A percentile compares a stretch with the other conserved stretches of the same genome.
Evolutionary conservation across 1,284 basidiomycete species (phyloP).

Genomic region (Athelia sp.): DNA sequence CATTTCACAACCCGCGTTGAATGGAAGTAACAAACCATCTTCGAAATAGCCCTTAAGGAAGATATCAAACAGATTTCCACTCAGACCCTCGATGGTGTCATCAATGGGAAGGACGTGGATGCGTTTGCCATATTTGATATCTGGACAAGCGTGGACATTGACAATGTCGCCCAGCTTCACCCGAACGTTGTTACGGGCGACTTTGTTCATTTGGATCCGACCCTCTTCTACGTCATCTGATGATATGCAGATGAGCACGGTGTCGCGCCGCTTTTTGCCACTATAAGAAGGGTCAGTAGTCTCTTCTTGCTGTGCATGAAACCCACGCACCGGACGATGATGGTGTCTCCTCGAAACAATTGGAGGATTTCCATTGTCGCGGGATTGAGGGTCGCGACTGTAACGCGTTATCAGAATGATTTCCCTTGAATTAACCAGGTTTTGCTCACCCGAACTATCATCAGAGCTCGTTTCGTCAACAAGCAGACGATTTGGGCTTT

Average conservation of each 20-base stretch:
- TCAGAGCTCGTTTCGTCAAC: slow-evolving; percentile 90
- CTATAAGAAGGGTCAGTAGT: slow-evolving; percentile 30
- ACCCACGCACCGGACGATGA: slow-evolving; percentile 72
- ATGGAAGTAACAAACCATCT: slow-evolving; percentile 57
- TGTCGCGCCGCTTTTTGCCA: slow-evolving; percentile 94
- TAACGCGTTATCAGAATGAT: not conserved
- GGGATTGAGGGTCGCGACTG: slow-evolving; percentile 92
- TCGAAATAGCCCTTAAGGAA: slow-evolving; percentile 99
- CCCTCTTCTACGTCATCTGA: slow-evolving; percentile 97
- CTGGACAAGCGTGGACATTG: slow-evolving; percentile 92
- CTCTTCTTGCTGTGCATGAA: not conserved
- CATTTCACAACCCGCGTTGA: slow-evolving; percentile 1
- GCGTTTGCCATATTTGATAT: slow-evolving; percentile 99
- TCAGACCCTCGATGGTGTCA: slow-evolving; percentile 96
- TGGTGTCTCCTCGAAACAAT: slow-evolving; percentile 93
- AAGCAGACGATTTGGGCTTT: slow-evolving; percentile 85
- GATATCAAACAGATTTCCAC: slow-evolving; percentile 98
- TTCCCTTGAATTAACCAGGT: not conserved
- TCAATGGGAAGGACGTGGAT: slow-evolving; percentile 97
- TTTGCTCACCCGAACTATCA: slow-evolving; percentile 79
- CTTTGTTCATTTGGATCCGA: slow-evolving; percentile 98
- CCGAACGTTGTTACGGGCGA: slow-evolving; percentile 96
- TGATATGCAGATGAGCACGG: slow-evolving; percentile 92
- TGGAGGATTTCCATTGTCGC: slow-evolving; percentile 94
- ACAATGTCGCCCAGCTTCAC: slow-evolving; percentile 97